Conservation (phyloP, 192 early-diverging fungal genomes). For the Thamnidium elegans region DNA sequence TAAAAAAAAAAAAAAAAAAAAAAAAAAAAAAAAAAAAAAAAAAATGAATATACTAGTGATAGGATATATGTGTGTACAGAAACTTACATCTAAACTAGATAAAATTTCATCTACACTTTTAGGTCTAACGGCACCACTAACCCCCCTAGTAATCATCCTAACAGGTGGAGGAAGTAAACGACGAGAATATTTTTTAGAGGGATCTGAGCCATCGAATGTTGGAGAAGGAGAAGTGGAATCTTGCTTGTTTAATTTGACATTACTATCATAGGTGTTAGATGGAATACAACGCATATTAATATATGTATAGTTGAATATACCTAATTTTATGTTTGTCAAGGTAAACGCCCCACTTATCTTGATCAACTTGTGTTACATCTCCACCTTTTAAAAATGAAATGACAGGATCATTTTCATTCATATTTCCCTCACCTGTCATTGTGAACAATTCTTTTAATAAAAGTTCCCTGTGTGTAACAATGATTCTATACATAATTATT, state of each 20-base stretch:
- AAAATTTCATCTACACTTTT: constrained; percentile 58
- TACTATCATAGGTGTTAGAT: not conserved
- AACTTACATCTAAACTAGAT: constrained; percentile 32
- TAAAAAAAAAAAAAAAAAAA: not conserved
- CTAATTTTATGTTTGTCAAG: constrained; percentile 18
- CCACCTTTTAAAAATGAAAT: constrained; percentile 19
- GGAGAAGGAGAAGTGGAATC: not conserved
- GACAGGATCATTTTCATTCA: constrained; percentile 8
- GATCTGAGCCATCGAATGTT: constrained; percentile 23
- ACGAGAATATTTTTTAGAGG: constrained; percentile 41
- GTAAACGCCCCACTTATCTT: constrained; percentile 24
- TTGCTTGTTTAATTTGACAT: constrained; percentile 11
- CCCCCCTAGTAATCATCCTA: constrained; percentile 57
- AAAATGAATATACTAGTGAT: no score
- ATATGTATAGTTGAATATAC: not conserved
- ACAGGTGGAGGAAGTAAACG: constrained; percentile 49
- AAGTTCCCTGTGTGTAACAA: constrained; percentile 18
- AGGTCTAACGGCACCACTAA: constrained; percentile 56
- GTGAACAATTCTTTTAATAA: constrained; percentile 24
- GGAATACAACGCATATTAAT: not conserved
- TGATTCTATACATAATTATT: not conserved
- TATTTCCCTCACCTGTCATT: constrained; percentile 13
- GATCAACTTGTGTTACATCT: constrained; percentile 11
- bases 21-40: not conserved
- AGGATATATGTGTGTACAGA: not conserved